Base-by-base conservation (phyloP, 768 basidiomycete species). In the Phanerochaete sordida region DNA sequence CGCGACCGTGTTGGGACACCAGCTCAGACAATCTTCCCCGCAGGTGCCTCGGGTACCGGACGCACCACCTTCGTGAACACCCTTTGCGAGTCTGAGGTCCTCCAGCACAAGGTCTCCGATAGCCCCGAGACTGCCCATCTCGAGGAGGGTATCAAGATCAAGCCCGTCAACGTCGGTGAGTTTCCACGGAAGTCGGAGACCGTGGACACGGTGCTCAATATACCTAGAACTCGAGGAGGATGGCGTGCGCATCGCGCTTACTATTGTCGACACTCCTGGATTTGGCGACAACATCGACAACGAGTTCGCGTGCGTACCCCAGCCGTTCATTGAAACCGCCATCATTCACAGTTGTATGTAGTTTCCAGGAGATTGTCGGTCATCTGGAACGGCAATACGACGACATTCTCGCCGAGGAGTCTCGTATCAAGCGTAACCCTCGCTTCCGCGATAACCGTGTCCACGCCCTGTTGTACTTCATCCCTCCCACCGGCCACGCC, bases 281-380 rank as follows among this genome's bases (percentile, higher is more conserved):
- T 99, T 99, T 68, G 97, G 96, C 39, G 95, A 98, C 76, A 95
- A 95, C 71, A 96, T 99, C 71, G 95, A 99, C 81, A 98, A 98
- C 69, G 95, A 98, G 75, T 93, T 93, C 72, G 90, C 93, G 96
- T 97, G 75, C 72, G 94, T 60, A 24, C 30, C 11, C 27, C 54
- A 46, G 46, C 26, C 55, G 47, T 1, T 49, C 46, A 28, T 11
- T 39, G 21, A 61, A 47, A 35, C 23, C 44, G 59, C 46, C 56
- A 23, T 57, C 26, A 28, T 31, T 63, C 37, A 62, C 59, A 13
- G 23, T 39, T 7, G 19, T 31, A 28, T 56, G 24, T 65, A 98
- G 96, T 57, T 99, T 98, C 77, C 90, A 92, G 73, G 97, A 98
- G 74, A 98, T 99, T 66, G 88, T 96, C 54, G 92, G 92, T 62